Conservation (phyloP, 139 green algal species). For the Picochlorum sp. region DNA sequence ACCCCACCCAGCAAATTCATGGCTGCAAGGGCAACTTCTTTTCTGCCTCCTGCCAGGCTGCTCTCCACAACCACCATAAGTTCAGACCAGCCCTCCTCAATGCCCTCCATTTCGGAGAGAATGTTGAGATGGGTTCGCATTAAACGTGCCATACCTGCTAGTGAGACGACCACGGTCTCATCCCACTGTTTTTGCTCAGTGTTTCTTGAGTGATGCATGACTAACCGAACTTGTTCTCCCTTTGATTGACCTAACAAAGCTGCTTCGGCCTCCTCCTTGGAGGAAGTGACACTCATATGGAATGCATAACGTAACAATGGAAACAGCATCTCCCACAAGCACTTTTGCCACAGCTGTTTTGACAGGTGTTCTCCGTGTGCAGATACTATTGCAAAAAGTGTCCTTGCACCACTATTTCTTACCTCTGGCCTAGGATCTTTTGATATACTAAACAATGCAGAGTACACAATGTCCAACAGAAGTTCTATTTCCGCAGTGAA, state of each 20-base stretch:
- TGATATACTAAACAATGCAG: constrained; percentile 29
- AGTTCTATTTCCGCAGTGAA: constrained; percentile 24
- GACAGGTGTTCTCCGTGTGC: constrained; percentile 53
- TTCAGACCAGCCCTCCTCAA: constrained; percentile 58
- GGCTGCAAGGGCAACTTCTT: constrained; percentile 53
- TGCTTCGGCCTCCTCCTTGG: constrained; percentile 28
- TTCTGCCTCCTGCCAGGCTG: constrained; percentile 44
- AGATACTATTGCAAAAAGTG: constrained; percentile 69
- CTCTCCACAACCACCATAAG: constrained; percentile 63
- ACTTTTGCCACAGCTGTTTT: constrained; percentile 43
- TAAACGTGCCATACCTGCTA: constrained; percentile 69
- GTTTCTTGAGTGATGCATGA: constrained; percentile 91
- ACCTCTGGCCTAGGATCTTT: constrained; percentile 51
- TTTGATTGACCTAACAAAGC: constrained; percentile 37
- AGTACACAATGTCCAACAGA: constrained; percentile 34
- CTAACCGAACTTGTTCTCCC: constrained; percentile 36
- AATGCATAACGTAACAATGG: constrained; percentile 61
- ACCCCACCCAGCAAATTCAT: constrained; percentile 40
- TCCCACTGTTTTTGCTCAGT: constrained; percentile 93
- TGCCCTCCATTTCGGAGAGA: constrained; percentile 47
- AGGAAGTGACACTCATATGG: constrained; percentile 47
- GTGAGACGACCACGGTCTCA: constrained; percentile 77
- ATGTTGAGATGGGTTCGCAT: constrained; percentile 60
- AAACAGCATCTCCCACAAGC: constrained; percentile 71
- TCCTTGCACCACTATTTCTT: constrained; percentile 73